Evolutionary conservation across 2,329 filamentous ascomycete genomes (phyloP).

Genomic region (Hymenoscyphus linearis): DNA sequence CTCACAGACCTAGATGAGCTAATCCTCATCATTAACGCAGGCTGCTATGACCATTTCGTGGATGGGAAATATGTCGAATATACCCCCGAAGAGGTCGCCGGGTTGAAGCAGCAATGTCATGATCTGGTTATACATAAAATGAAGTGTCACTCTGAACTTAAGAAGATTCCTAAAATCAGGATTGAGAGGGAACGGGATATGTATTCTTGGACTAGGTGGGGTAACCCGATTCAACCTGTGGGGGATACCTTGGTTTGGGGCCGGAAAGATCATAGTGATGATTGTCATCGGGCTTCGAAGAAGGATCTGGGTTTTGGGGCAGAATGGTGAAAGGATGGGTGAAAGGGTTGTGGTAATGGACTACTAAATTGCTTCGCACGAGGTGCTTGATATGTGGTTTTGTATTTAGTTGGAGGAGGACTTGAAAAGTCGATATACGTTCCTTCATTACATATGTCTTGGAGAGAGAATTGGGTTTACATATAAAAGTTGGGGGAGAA

Average conservation of each 20-base stretch:
- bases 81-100: neutral
- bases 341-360: too few species aligned
- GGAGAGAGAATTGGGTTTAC: too few species aligned
- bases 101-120: neutral
- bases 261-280: neutral
- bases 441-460: too few species aligned
- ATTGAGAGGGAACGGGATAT: neutral
- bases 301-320: too few species aligned
- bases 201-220: neutral
- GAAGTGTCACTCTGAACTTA: neutral
- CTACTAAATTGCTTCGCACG: too few species aligned
- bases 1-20: neutral
- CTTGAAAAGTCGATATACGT: too few species aligned
- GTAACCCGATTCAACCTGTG: neutral
- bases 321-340: too few species aligned
- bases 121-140: neutral
- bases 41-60: neutral
- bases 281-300: neutral
- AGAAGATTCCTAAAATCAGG: neutral
- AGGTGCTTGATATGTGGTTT: too few species aligned
- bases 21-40: neutral
- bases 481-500: too few species aligned
- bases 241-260: neutral
- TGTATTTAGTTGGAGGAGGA: too few species aligned
- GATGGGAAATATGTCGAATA: neutral